These are phyloP conservation scores for Tylopilus plumbeoviolaceoides DNA, from an alignment of 768 basidiomycete genomes.

Conservation along the genomic window DNA sequence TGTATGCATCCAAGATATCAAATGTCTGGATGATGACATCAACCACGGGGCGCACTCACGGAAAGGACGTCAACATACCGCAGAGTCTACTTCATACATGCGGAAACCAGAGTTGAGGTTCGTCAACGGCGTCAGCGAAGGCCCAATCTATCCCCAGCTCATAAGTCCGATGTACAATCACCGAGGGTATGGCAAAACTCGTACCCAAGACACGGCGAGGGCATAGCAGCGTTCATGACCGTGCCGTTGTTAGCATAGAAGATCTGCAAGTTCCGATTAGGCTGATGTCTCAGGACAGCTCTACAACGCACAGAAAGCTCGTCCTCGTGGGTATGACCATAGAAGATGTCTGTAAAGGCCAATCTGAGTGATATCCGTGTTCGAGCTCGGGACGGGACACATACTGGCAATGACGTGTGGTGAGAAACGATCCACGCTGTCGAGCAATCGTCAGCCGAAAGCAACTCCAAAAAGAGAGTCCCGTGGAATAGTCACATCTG, in stretches of 20 bases:
- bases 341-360: constrained; percentile 56
- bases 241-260: constrained; percentile 72
- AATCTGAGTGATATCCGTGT: background rate
- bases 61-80: too few relatives aligned
- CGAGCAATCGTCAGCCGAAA: background rate
- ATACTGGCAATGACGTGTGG: constrained; percentile 45
- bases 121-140: constrained; percentile 61
- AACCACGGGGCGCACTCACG: too few relatives aligned
- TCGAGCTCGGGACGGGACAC: constrained; percentile 4
- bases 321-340: constrained; percentile 53
- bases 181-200: background rate
- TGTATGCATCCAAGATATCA: constrained; percentile 67
- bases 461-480: too few relatives aligned
- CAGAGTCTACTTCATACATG: constrained; percentile 36
- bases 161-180: background rate
- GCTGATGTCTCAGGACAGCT: too few relatives aligned
- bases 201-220: constrained; percentile 45
- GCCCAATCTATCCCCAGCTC: constrained; percentile 26
- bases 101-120: constrained; percentile 73
- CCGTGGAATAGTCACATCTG: constrained; percentile 35
- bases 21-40: constrained; percentile 45
- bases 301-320: constrained; percentile 46
- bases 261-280: constrained; percentile 37
- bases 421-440: constrained; percentile 43
- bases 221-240: constrained; percentile 51